A percentile compares a stretch with the other conserved stretches of the same genome.
Evolutionary conservation across 1,284 basidiomycete species (phyloP).

Genomic region (Crepidotus sp.): DNA sequence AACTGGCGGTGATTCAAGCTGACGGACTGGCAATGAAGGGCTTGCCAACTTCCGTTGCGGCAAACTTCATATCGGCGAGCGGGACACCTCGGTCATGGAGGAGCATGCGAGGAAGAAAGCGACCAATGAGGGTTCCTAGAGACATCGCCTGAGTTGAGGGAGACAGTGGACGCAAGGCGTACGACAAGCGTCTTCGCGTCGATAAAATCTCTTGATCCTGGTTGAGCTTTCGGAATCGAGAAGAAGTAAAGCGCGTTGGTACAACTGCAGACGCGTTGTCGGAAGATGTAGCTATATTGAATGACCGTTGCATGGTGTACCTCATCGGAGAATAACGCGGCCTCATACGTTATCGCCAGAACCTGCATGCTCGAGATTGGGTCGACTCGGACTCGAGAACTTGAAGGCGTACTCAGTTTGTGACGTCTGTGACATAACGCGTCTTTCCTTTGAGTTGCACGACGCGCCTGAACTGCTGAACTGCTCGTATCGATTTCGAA

Average conservation of each 20-base stretch:
- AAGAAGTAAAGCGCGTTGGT: constrained; percentile 42
- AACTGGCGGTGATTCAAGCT: constrained; percentile 1
- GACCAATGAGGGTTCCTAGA: constrained; percentile 63
- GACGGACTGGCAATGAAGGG: constrained; percentile 50
- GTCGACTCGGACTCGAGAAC: too few relatives aligned
- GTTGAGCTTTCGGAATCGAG: constrained; percentile 46
- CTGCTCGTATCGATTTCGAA: not conserved
- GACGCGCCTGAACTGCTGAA: too few relatives aligned
- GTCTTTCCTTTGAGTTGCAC: not conserved
- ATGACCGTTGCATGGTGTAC: constrained; percentile 28
- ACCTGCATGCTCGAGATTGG: constrained; percentile 43
- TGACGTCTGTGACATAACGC: not conserved
- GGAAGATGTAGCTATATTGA: not conserved
- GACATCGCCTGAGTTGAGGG: constrained; percentile 9
- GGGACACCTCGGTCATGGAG: constrained; percentile 47
- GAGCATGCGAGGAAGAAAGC: constrained; percentile 55
- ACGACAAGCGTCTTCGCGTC: constrained; percentile 68
- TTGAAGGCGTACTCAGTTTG: not conserved
- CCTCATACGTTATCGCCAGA: constrained; percentile 45
- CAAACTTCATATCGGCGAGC: constrained; percentile 40
- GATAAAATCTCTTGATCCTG: constrained; percentile 56
- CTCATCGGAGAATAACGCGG: constrained; percentile 40
- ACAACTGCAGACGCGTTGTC: constrained; percentile 37
- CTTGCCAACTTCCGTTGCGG: constrained; percentile 53
- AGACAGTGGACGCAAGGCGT: constrained; percentile 38